phyloP scores from a whole-genome alignment of 257 asterid genomes.

The Orobanche coerulescens region DNA sequence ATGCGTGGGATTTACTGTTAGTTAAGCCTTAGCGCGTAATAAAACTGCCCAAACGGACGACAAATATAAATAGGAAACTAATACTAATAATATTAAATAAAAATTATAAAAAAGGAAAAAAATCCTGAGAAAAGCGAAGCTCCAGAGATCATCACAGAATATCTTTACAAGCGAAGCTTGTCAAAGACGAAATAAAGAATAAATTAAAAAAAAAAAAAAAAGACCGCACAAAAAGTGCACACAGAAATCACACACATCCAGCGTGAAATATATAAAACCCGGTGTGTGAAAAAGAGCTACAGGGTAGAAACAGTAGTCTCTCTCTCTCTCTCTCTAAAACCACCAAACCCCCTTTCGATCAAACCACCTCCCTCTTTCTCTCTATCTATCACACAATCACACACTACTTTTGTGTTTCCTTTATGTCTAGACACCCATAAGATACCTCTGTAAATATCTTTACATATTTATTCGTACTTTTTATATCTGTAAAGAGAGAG shows the following conservation, averaged over 20 bases:
- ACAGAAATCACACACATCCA: conserved; percentile 24
- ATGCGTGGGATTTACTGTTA: conserved; percentile 9
- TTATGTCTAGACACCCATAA: conserved; percentile 11
- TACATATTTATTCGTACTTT: conserved; percentile 15
- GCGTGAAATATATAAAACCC: conserved; percentile 31
- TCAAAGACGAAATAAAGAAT: conserved; percentile 15
- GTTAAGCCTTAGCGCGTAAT: conserved; percentile 23
- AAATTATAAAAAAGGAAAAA: not conserved
- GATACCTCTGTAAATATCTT: conserved; percentile 23
- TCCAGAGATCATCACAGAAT: too few species aligned
- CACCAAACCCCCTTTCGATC: conserved; percentile 40
- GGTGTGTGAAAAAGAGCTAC: conserved; percentile 26
- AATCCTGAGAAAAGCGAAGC: conserved; percentile 9
- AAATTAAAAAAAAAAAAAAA: conserved; percentile 2
- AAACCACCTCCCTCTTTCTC: conserved; percentile 22
- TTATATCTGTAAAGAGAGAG: conserved; percentile 18
- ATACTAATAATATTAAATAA: not conserved
- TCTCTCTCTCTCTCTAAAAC: conserved; percentile 27
- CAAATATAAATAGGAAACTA: not conserved
- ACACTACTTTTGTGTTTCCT: conserved; percentile 21
- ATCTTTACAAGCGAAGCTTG: too few species aligned
- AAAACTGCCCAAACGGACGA: conserved; percentile 14
- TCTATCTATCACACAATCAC: conserved; percentile 17
- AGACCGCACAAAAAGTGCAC: conserved; percentile 31
- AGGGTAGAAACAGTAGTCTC: conserved; percentile 23